phyloP scores from a whole-genome alignment of 768 basidiomycete genomes.

The Antrodiella citrinella region DNA sequence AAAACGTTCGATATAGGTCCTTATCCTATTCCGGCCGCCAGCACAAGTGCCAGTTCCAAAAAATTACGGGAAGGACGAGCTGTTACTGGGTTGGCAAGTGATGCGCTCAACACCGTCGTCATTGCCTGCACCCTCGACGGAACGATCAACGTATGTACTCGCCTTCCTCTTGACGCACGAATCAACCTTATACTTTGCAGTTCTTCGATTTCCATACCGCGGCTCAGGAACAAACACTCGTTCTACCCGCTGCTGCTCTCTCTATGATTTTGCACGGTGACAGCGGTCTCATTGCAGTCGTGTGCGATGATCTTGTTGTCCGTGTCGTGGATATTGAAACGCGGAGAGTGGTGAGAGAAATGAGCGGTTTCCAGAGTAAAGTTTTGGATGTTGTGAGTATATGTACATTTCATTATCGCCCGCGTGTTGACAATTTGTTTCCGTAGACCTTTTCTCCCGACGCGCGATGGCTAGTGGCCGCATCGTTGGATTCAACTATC shows the following conservation, averaged over 20 bases:
- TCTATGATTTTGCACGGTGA: conserved; percentile 76
- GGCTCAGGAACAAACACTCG: conserved; percentile 57
- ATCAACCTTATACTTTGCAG: conserved; percentile 31
- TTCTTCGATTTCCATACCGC: conserved; percentile 96
- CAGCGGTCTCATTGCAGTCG: conserved; percentile 72
- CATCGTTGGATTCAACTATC: conserved; percentile 86
- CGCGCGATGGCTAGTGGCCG: conserved; percentile 85
- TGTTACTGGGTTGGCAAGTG: conserved; percentile 79
- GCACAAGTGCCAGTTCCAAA: conserved; percentile 25
- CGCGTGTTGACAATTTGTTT: background rate
- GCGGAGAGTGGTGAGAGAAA: conserved; percentile 74
- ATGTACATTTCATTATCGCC: background rate
- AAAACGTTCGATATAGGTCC: conserved; percentile 67
- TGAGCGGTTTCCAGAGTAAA: conserved; percentile 77
- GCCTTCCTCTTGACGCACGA: background rate
- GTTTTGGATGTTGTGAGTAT: conserved; percentile 77
- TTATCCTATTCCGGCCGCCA: conserved; percentile 46
- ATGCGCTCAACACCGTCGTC: conserved; percentile 73
- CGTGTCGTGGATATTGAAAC: conserved; percentile 92
- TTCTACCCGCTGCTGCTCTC: conserved; percentile 59
- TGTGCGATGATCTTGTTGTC: conserved; percentile 82
- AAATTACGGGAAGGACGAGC: conserved; percentile 39
- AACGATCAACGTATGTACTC: conserved; percentile 68
- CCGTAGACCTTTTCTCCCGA: conserved; percentile 87
- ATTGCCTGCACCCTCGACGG: conserved; percentile 87